phyloP scores from a whole-genome alignment of 1,284 basidiomycete species.

The Butyriboletus appendiculatus region DNA sequence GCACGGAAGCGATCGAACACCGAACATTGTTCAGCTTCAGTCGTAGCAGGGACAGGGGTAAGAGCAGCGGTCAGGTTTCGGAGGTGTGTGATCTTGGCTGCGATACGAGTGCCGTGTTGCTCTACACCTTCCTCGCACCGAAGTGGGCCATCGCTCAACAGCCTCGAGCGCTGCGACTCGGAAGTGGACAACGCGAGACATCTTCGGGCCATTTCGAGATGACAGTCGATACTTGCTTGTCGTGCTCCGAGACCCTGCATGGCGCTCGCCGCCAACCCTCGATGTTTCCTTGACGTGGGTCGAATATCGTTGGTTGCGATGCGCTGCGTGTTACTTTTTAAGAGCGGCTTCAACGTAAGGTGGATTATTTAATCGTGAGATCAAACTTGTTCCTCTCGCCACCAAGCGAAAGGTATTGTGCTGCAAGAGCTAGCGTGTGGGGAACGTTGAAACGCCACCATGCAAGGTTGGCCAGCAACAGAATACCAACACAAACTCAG shows the following conservation, averaged over 20 bases:
- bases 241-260: slow-evolving; percentile 15
- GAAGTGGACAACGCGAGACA: slow-evolving; percentile 20
- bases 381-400: not conserved
- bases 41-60: slow-evolving; percentile 27
- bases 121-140: slow-evolving; percentile 1
- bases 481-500: not conserved
- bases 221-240: slow-evolving; percentile 26
- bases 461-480: not conserved
- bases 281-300: not conserved
- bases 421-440: no score
- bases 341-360: not conserved
- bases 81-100: slow-evolving; percentile 28
- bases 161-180: slow-evolving; percentile 1
- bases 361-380: not conserved
- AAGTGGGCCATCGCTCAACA: slow-evolving; percentile 3
- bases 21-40: slow-evolving; percentile 18
- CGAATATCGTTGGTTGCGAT: not conserved
- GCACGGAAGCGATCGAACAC: slow-evolving; percentile 23
- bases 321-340: not conserved
- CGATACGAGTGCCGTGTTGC: slow-evolving; percentile 19
- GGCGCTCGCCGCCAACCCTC: not conserved
- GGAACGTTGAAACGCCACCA: no score
- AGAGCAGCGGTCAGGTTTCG: slow-evolving; percentile 21
- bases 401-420: not conserved
- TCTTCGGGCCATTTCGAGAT: slow-evolving; percentile 20